Conservation (phyloP, 768 basidiomycete genomes). For the Daedaleopsis sinensis region DNA sequence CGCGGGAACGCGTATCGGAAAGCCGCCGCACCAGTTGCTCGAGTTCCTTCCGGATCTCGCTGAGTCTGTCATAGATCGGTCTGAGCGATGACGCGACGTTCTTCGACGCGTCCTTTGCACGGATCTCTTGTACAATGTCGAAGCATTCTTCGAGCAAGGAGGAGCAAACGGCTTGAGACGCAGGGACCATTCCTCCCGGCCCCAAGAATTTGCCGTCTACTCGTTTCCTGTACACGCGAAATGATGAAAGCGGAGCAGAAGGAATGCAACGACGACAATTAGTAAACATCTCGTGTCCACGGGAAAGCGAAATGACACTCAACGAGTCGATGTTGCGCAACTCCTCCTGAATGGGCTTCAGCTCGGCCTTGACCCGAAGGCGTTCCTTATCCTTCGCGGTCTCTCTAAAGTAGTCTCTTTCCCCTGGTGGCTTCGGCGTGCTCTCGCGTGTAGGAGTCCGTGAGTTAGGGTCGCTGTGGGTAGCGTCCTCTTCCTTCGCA, state of each 20-base stretch:
- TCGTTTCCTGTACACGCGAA: constrained; percentile 61
- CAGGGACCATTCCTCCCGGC: constrained; percentile 85
- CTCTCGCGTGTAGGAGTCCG: constrained; percentile 33
- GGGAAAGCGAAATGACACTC: constrained; percentile 46
- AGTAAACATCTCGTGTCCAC: constrained; percentile 10
- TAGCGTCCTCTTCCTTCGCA: background rate
- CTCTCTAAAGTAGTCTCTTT: constrained; percentile 5
- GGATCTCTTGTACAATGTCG: constrained; percentile 93
- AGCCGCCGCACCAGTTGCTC: constrained; percentile 69
- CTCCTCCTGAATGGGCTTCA: constrained; percentile 90
- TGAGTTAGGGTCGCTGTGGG: constrained; percentile 20
- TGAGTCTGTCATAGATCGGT: constrained; percentile 91
- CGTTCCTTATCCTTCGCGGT: constrained; percentile 16
- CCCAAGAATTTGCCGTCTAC: constrained; percentile 97
- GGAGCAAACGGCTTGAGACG: constrained; percentile 88
- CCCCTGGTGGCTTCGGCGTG: constrained; percentile 21
- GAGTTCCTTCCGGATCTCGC: constrained; percentile 82
- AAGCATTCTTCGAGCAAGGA: constrained; percentile 97
- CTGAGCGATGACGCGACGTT: constrained; percentile 84
- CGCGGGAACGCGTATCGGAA: background rate
- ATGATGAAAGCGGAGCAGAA: background rate
- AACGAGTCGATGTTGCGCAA: constrained; percentile 95
- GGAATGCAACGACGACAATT: background rate
- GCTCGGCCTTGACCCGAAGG: constrained; percentile 48
- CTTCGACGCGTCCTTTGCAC: constrained; percentile 88